Evolutionary conservation across 2,329 filamentous ascomycete species (phyloP), one percentile per base, ranked within the genome.

Genomic region (Blumeriella jaapii): DNA sequence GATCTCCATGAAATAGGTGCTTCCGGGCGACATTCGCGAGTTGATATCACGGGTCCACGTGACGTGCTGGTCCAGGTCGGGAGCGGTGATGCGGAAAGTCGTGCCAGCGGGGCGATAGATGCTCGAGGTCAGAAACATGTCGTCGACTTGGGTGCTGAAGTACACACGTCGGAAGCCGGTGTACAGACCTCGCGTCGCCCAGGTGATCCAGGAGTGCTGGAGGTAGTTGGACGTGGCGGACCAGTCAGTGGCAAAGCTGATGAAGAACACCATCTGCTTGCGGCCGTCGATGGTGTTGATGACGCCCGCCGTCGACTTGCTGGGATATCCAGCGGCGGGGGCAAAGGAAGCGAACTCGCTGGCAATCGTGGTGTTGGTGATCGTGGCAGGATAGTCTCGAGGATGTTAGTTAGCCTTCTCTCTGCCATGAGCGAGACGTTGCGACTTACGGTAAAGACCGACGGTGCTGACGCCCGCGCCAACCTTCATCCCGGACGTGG

Each of bases 131-230:
- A 78, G 58, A 46, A 76, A 70, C 60, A 78, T 70, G 45, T 78
- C 74, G 46, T 78, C 74, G 19, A 78, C 66, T 47, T 52, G 45
- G 13, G 40, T 51, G 20, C 39, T 46, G 3, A 53, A 42, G 22
- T 46, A 38, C 50, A 38, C 29, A 20, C 51, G 48, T 20, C 49
- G 42, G 34, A 45, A 50, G 28, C 46, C 46, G 10, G 50, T 44
- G 39, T 56, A 69, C 6, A 76, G 53, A 23, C 73, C 72, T 41
- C 70, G 63, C 4, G 73, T 76, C 20, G 73, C 52, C 72, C 71
- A 78, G 46, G 66, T 66, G 40, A 78, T 75, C 63, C 68, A 75
- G 8, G 71, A 62, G 54, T 78, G 73, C 54, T 76, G 71, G 31
- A 75, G 53, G 48, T 65, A 72, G 53, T 64, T 74, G 47, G 68